phyloP scores from a whole-genome alignment of 805 yeast genomes.

The Helenozyma baotianmanensis region DNA sequence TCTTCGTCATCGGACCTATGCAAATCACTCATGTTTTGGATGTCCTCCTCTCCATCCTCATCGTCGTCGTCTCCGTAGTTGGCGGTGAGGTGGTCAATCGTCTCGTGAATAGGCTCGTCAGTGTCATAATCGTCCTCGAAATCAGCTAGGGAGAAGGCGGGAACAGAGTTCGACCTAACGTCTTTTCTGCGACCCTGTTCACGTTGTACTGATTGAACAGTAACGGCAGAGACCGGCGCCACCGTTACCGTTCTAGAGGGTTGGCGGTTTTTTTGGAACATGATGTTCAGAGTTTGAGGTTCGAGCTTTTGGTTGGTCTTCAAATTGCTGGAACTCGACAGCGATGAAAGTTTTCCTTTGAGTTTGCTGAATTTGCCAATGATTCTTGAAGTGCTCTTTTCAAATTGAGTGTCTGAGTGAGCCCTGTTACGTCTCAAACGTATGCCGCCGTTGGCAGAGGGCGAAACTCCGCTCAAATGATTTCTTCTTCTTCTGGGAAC shows the following conservation, averaged over 20 bases:
- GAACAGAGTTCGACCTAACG: conserved; percentile 2
- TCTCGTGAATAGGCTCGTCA: background rate
- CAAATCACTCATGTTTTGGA: conserved; percentile 23
- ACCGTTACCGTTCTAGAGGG: too few species aligned
- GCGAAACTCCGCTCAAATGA: conserved; percentile 13
- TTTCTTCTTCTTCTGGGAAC: conserved; percentile 73
- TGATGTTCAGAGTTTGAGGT: too few species aligned
- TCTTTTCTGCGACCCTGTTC: too few species aligned
- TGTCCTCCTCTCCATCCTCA: conserved; percentile 26
- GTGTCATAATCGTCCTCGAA: conserved; percentile 6
- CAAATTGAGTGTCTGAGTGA: conserved; percentile 9
- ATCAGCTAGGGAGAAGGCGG: conserved; percentile 1
- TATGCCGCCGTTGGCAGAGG: conserved; percentile 5
- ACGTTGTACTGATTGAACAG: too few species aligned
- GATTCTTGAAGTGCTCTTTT: conserved; percentile 5
- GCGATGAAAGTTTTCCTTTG: conserved; percentile 5
- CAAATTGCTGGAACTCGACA: background rate
- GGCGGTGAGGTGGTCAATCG: background rate
- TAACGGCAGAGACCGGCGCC: too few species aligned
- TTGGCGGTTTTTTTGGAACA: too few species aligned
- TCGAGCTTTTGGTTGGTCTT: too few species aligned
- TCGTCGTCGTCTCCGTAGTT: conserved; percentile 12
- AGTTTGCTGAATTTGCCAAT: conserved; percentile 6
- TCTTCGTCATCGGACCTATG: conserved; percentile 29
- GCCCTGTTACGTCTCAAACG: conserved; percentile 9